Percentiles rank a stretch among this genome's conserved stretches.
Evolutionary conservation across 2,329 filamentous ascomycete genomes (phyloP).

Genomic region (Colletotrichum sp.): DNA sequence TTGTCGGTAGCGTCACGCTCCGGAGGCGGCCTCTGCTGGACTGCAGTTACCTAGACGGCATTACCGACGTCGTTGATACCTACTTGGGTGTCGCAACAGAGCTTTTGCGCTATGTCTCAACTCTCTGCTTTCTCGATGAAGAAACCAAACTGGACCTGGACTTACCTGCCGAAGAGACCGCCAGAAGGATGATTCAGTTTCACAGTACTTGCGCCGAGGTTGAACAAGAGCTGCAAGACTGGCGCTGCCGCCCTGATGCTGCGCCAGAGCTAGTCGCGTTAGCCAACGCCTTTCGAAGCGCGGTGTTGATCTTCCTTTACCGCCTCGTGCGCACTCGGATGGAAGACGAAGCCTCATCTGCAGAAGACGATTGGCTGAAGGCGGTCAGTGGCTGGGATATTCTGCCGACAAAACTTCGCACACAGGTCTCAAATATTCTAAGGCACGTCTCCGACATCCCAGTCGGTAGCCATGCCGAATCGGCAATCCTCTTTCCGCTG

Average conservation of each 20-base stretch:
- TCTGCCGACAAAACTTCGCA: conserved; percentile 9
- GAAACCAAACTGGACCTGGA: not conserved
- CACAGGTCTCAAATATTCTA: conserved; percentile 3
- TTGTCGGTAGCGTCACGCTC: conserved; percentile 12
- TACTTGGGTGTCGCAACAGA: conserved; percentile 21
- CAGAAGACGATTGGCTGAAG: not conserved
- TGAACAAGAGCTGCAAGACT: conserved; percentile 7
- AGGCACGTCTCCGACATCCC: conserved; percentile 1
- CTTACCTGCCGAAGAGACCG: not conserved
- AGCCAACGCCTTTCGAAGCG: conserved; percentile 8
- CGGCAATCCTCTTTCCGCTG: conserved; percentile 16
- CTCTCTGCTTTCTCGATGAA: conserved; percentile 1
- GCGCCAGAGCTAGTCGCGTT: not conserved
- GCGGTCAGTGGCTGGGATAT: not conserved
- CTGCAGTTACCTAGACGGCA: conserved; percentile 13
- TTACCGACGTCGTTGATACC: conserved; percentile 21
- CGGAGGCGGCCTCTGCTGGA: conserved; percentile 15
- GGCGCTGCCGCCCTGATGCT: conserved; percentile 1
- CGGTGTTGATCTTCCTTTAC: conserved; percentile 4
- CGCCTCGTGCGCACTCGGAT: not conserved
- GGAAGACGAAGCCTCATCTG: not conserved
- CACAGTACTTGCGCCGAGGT: not conserved
- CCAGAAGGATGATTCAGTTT: not conserved
- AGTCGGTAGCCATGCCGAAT: conserved; percentile 11
- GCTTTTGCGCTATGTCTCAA: conserved; percentile 7